A percentile compares a stretch with the other conserved stretches of the same genome.
phyloP scores from a whole-genome alignment of 1,284 basidiomycete genomes.

The Ganoderma lingzhi region DNA sequence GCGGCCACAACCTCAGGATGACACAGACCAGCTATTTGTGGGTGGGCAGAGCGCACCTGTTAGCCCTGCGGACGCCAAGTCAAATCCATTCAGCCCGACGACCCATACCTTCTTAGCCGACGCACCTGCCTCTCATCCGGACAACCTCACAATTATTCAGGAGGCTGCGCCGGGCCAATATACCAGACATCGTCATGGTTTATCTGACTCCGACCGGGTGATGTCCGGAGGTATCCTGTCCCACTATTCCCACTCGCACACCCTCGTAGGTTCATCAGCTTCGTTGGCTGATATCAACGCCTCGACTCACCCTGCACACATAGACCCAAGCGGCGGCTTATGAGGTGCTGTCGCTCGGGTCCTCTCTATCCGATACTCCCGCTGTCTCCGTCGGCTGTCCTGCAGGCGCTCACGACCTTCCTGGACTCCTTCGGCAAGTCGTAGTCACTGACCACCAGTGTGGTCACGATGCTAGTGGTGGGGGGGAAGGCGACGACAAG shows the following conservation, averaged over 20 bases:
- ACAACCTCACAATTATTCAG: conserved; percentile 27
- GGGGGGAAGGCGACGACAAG: conserved; percentile 13
- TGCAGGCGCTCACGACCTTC: conserved; percentile 13
- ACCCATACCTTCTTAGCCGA: conserved; percentile 20
- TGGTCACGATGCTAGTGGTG: conserved; percentile 18
- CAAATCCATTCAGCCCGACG: conserved; percentile 22
- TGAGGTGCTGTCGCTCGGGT: conserved; percentile 33
- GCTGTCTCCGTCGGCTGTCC: conserved; percentile 20
- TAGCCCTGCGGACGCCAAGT: conserved; percentile 27
- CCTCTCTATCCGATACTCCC: conserved; percentile 25
- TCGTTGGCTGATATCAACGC: conserved; percentile 33
- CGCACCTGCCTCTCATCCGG: conserved; percentile 11
- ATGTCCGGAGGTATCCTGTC: conserved; percentile 18
- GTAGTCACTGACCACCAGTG: conserved; percentile 12
- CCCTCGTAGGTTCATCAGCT: conserved; percentile 35
- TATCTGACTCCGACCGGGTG: conserved; percentile 18
- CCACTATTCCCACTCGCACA: conserved; percentile 29
- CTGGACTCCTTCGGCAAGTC: conserved; percentile 10
- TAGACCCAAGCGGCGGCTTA: conserved; percentile 35
- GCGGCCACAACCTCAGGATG: conserved; percentile 31
- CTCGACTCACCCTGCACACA: conserved; percentile 32
- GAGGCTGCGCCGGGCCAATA: conserved; percentile 27
- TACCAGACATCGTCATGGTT: conserved; percentile 25
- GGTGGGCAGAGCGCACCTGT: conserved; percentile 28
- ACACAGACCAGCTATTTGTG: conserved; percentile 17